These are phyloP conservation scores for Euphorbia celastroides DNA, from an alignment of 441 rosid species.

Conservation along the genomic window DNA sequence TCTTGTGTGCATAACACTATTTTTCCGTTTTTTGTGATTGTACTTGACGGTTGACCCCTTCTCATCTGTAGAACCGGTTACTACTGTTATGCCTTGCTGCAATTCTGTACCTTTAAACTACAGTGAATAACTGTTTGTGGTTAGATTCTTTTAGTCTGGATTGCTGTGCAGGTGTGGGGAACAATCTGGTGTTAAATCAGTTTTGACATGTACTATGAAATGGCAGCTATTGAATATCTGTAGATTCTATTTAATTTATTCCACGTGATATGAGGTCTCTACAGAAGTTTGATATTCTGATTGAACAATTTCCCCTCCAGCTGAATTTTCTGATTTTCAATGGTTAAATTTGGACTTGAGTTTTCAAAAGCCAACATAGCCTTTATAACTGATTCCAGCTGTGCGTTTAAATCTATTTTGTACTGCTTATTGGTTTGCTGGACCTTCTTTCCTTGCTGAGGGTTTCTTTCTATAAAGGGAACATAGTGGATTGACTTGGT, in stretches of 20 bases:
- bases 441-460: background rate
- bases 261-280: background rate
- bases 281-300: background rate
- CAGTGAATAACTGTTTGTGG: background rate
- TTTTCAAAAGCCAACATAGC: background rate
- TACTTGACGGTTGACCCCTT: background rate
- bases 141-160: background rate
- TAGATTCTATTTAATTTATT: background rate
- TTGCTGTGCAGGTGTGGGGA: background rate
- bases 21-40: background rate
- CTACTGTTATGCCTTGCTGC: background rate
- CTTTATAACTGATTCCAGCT: background rate
- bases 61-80: background rate
- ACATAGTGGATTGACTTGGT: background rate
- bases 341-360: background rate
- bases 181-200: background rate
- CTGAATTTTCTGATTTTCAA: background rate
- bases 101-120: background rate
- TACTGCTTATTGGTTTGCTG: background rate
- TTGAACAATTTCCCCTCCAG: background rate
- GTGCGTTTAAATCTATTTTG: background rate
- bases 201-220: background rate
- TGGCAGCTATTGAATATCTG: background rate
- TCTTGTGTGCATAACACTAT: background rate
- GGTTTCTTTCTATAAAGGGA: background rate